Conservation (phyloP, 768 basidiomycete genomes). For the Pleurotus giganteus region DNA sequence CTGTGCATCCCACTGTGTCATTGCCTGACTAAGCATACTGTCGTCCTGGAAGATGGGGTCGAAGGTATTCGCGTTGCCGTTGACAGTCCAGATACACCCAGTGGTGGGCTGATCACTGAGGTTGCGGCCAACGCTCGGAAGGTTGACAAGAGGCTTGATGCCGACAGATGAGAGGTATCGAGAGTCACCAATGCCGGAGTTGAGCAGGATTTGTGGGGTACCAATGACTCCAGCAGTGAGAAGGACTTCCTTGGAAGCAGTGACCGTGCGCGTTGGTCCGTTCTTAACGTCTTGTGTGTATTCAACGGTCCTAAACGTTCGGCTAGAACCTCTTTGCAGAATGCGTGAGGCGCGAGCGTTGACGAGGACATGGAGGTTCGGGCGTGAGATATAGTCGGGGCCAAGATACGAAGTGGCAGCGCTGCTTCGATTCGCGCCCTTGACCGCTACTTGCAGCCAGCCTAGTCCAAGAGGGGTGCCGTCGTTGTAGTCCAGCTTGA, state of each 20-base stretch:
- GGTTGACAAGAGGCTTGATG: slow-evolving; percentile 22
- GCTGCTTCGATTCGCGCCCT: slow-evolving; percentile 18
- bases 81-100: slow-evolving; percentile 20
- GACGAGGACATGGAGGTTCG: slow-evolving; percentile 24
- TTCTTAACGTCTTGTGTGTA: slow-evolving; percentile 10
- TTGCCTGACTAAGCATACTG: slow-evolving; percentile 11
- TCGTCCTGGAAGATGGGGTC: slow-evolving; percentile 22
- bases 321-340: not conserved
- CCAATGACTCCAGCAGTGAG: slow-evolving; percentile 27
- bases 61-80: slow-evolving; percentile 21
- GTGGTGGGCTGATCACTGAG: slow-evolving; percentile 18
- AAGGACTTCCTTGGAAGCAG: slow-evolving; percentile 22
- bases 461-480: too few relatives aligned
- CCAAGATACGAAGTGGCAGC: slow-evolving; percentile 24
- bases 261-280: not conserved
- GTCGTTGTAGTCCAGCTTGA: too few relatives aligned
- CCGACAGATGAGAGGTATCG: slow-evolving; percentile 17
- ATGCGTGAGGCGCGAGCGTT: slow-evolving; percentile 16
- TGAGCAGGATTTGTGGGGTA: slow-evolving; percentile 22
- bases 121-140: slow-evolving; percentile 31
- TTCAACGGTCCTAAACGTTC: slow-evolving; percentile 17
- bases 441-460: slow-evolving; percentile 18
- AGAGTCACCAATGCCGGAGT: slow-evolving; percentile 25
- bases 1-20: slow-evolving; percentile 15
- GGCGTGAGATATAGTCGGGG: slow-evolving; percentile 18